These are phyloP conservation scores for Fusarium devonianum DNA, from an alignment of 2,329 filamentous ascomycete species.

Conservation along the genomic window DNA sequence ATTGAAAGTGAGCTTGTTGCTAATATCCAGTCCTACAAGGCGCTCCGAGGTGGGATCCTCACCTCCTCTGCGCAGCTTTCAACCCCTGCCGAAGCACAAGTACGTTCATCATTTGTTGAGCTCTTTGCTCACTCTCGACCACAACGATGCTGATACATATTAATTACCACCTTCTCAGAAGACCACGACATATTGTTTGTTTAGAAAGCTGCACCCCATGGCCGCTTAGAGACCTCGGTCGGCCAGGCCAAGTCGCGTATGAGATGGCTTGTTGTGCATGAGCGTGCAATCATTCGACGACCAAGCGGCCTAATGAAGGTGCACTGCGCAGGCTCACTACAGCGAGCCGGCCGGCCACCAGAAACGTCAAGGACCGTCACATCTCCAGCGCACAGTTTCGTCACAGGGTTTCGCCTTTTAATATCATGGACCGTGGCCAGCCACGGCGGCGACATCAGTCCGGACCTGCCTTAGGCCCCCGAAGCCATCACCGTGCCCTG, in stretches of 20 bases:
- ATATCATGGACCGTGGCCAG: slow-evolving; percentile 11
- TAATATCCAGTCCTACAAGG: no score
- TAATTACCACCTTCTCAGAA: slow-evolving; percentile 6
- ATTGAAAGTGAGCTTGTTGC: no score
- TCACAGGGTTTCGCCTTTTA: slow-evolving; percentile 1
- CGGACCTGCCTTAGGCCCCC: slow-evolving; percentile 9
- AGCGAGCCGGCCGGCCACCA: slow-evolving; percentile 31
- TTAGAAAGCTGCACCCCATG: slow-evolving; percentile 32
- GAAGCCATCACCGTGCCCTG: slow-evolving; percentile 21
- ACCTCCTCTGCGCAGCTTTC: neutral
- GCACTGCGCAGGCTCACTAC: slow-evolving; percentile 34
- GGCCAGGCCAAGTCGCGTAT: slow-evolving; percentile 33
- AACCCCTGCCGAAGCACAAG: slow-evolving; percentile 7
- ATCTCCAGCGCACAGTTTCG: slow-evolving; percentile 18
- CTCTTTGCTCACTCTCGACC: slow-evolving; percentile 1
- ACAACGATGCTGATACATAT: slow-evolving; percentile 6
- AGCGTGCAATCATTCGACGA: slow-evolving; percentile 21
- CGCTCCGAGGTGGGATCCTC: no score
- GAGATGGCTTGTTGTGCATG: slow-evolving; percentile 16
- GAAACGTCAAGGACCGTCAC: slow-evolving; percentile 27
- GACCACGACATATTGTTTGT: slow-evolving; percentile 38
- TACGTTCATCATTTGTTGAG: slow-evolving; percentile 16
- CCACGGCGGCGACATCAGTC: slow-evolving; percentile 26
- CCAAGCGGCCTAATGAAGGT: slow-evolving; percentile 12
- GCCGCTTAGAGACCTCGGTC: slow-evolving; percentile 25